A percentile compares a stretch with the other conserved stretches of the same genome.
These are phyloP conservation scores for Coemansia sp. DNA, from an alignment of 192 early-diverging fungal genomes.

Conservation along the genomic window DNA sequence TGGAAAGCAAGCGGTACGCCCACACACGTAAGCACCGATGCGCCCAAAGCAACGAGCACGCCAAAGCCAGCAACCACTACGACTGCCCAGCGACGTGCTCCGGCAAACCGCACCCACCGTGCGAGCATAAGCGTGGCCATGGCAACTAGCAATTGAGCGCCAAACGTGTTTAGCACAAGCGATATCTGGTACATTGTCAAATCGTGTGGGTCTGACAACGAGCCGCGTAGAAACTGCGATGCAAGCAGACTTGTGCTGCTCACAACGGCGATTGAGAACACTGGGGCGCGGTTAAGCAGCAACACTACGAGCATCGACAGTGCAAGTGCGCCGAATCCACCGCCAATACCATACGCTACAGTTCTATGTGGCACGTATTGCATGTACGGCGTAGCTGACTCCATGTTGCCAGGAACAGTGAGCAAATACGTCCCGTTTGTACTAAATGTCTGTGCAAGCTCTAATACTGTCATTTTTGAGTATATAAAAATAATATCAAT, in stretches of 20 bases:
- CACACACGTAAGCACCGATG: slow-evolving; percentile 17
- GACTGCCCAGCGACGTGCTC: slow-evolving; percentile 2
- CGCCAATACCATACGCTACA: slow-evolving; percentile 36
- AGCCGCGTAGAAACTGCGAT: slow-evolving; percentile 36
- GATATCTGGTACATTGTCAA: slow-evolving; percentile 21
- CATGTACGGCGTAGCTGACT: slow-evolving; percentile 25
- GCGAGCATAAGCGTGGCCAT: slow-evolving; percentile 11
- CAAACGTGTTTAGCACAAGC: slow-evolving; percentile 18
- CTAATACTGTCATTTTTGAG: too few relatives aligned
- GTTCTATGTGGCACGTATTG: slow-evolving; percentile 19
- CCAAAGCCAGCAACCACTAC: slow-evolving; percentile 1
- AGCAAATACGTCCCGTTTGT: slow-evolving; percentile 13
- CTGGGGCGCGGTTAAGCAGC: slow-evolving; percentile 1
- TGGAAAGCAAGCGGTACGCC: slow-evolving; percentile 20
- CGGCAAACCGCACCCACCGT: slow-evolving; percentile 20
- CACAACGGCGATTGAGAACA: slow-evolving; percentile 5
- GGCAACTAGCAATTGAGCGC: slow-evolving; percentile 15
- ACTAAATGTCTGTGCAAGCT: background rate
- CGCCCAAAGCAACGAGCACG: background rate
- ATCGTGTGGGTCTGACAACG: background rate
- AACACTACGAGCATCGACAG: slow-evolving; percentile 8
- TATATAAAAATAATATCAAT: too few relatives aligned
- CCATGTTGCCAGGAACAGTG: background rate
- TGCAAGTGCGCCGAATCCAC: slow-evolving; percentile 25
- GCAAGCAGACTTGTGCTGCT: slow-evolving; percentile 13